Conservation (phyloP, 257 asterid genomes). For the Capsicum chinense region DNA sequence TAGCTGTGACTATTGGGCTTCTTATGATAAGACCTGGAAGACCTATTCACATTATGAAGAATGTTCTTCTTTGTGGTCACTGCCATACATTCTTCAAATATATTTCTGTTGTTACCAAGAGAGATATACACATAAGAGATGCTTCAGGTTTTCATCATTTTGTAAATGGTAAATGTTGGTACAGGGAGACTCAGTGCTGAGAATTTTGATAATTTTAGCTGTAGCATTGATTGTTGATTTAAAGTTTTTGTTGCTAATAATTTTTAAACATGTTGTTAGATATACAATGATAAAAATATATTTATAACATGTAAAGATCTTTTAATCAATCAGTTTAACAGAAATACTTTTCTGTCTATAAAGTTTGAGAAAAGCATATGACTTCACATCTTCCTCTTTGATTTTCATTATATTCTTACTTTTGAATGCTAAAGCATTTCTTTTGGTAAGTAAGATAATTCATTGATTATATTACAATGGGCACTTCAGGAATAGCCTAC, state of each 20-base stretch:
- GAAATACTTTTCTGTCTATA: not conserved
- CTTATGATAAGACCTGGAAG: slow-evolving; percentile 49
- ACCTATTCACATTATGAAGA: slow-evolving; percentile 39
- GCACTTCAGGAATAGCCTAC: too few species aligned
- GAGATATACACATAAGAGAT: slow-evolving; percentile 82
- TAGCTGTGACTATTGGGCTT: slow-evolving; percentile 63
- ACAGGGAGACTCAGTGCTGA: too few species aligned
- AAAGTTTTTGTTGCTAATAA: too few species aligned
- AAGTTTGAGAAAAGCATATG: slow-evolving; percentile 9
- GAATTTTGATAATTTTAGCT: too few species aligned
- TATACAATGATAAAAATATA: too few species aligned
- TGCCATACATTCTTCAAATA: slow-evolving; percentile 79
- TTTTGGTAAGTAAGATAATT: not conserved
- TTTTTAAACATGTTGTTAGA: too few species aligned
- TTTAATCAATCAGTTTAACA: too few species aligned
- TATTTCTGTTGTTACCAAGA: slow-evolving; percentile 66
- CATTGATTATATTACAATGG: not conserved
- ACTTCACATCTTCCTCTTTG: not conserved
- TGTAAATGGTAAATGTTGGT: too few species aligned
- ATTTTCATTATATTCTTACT: not conserved
- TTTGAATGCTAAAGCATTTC: not conserved
- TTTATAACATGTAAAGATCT: too few species aligned
- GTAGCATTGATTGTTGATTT: too few species aligned
- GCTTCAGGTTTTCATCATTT: slow-evolving; percentile 54
- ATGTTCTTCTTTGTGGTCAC: slow-evolving; percentile 70